Base-by-base conservation (phyloP, 2,329 filamentous ascomycete species). In the Botrytis squamosa region DNA sequence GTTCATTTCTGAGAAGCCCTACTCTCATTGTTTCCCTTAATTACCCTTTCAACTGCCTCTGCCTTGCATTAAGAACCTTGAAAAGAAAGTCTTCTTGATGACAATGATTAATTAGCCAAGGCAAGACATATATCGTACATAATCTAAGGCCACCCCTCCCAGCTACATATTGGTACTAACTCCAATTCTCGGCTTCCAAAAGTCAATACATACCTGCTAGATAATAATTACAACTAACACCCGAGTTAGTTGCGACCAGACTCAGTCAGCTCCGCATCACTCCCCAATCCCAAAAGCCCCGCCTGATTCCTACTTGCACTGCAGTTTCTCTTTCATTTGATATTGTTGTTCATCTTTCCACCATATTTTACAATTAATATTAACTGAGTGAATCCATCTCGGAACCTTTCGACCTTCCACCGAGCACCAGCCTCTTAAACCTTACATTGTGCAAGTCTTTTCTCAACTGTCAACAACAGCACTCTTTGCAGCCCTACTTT, bases 231-330 rank as follows among this genome's bases (percentile, higher is more conserved):
- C 29, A 46, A 65, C 40, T 36, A 65, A 46, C 63, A 65, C 29
- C 63, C 63, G 63, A 46, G 14, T 46, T 46, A 64, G n/a, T 67
- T 67, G 64, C 64, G n/a, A 52, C 64, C 64, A 63, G 38, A 36
- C 46, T 67, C 64, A 55, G 44, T 67, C 64, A 67, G 64, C 64
- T 67, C 42, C 64, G 18, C 64, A 67, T 67, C 65, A 40, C 52
- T 40, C 18, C 65, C 46, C 46, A 40, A 40, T 67, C 33, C 46
- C 33, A 36, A 36, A 25, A 8, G 22, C 22, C 44, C 44, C 14
- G 29, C 33, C 29, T 38, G 44, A 36, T 52, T 49, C 44, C 49
- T n/a, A 20, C 22, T 36, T 40, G n/a, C 62, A n/a, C 40, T 42
- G 40, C 44, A 36, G 65, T 67, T 52, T 2, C 25, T 67, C 65